Percentiles rank a stretch among this genome's conserved stretches.
Conservation (phyloP, 2,329 filamentous ascomycete species). For the Zarea fungicola region DNA sequence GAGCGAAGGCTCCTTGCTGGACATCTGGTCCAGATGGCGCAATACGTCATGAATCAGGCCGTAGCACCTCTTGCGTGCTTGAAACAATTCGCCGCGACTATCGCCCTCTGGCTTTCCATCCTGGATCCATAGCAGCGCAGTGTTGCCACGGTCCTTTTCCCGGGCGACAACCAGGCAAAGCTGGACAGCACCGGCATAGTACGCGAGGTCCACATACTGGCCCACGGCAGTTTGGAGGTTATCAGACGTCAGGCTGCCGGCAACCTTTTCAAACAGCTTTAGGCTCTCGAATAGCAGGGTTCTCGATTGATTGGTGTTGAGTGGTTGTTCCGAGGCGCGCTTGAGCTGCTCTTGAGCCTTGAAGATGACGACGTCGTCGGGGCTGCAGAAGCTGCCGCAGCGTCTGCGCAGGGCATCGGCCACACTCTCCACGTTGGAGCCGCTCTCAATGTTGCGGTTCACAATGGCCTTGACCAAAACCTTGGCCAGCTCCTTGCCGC, state of each 20-base stretch:
- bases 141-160: constrained; percentile 81
- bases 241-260: constrained; percentile 71
- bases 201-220: constrained; percentile 76
- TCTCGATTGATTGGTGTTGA: constrained; percentile 70
- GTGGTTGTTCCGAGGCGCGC: constrained; percentile 72
- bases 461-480: constrained; percentile 96
- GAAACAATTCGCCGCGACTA: constrained; percentile 60
- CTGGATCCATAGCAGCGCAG: constrained; percentile 78
- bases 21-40: constrained; percentile 67
- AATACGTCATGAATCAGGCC: constrained; percentile 82
- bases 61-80: constrained; percentile 74
- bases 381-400: constrained; percentile 95
- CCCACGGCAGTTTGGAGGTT: constrained; percentile 73
- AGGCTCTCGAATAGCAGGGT: constrained; percentile 84
- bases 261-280: constrained; percentile 82
- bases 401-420: constrained; percentile 87
- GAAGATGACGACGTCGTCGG: constrained; percentile 96
- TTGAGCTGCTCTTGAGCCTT: constrained; percentile 95
- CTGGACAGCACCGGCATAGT: constrained; percentile 90
- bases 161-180: constrained; percentile 78
- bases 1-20: constrained; percentile 62
- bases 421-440: constrained; percentile 95
- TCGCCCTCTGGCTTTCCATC: constrained; percentile 73
- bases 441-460: constrained; percentile 93
- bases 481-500: constrained; percentile 86